Evolutionary conservation across 352 stramenopile species (phyloP).

Genomic region (Phytophthora citrophthora): DNA sequence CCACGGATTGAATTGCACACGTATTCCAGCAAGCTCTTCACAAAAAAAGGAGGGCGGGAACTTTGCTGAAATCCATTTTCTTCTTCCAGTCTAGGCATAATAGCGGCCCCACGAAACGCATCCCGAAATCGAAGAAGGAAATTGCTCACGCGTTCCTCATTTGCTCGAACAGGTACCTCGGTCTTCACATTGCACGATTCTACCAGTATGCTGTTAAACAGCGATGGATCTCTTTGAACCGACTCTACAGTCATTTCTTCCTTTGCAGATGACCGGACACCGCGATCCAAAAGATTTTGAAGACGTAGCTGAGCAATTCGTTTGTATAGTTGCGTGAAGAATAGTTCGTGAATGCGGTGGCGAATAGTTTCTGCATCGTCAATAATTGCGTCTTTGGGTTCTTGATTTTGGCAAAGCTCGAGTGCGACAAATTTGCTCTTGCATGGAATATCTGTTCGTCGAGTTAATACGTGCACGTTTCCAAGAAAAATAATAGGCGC

Average conservation of each 20-base stretch:
- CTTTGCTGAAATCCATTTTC: constrained; percentile 24
- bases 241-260: constrained; percentile 29
- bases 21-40: constrained; percentile 47
- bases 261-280: constrained; percentile 10
- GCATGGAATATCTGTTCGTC: constrained; percentile 59
- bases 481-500: not conserved
- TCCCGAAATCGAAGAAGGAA: constrained; percentile 70
- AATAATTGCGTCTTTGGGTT: constrained; percentile 47
- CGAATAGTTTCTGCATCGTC: constrained; percentile 49
- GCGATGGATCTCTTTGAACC: constrained; percentile 20
- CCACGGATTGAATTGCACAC: constrained; percentile 38
- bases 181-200: constrained; percentile 55
- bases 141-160: constrained; percentile 56
- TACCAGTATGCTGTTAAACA: constrained; percentile 58
- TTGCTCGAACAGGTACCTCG: constrained; percentile 45
- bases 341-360: constrained; percentile 51
- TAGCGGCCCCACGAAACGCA: constrained; percentile 62
- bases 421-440: constrained; percentile 71
- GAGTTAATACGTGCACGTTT: not conserved
- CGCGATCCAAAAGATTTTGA: constrained; percentile 15
- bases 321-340: constrained; percentile 41
- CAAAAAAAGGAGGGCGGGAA: constrained; percentile 27
- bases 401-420: constrained; percentile 68
- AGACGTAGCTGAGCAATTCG: constrained; percentile 31
- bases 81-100: constrained; percentile 29